Percentiles rank a stretch among this genome's conserved stretches.
Evolutionary conservation across 805 yeast species (phyloP).

Genomic region (Ogataea angusta): DNA sequence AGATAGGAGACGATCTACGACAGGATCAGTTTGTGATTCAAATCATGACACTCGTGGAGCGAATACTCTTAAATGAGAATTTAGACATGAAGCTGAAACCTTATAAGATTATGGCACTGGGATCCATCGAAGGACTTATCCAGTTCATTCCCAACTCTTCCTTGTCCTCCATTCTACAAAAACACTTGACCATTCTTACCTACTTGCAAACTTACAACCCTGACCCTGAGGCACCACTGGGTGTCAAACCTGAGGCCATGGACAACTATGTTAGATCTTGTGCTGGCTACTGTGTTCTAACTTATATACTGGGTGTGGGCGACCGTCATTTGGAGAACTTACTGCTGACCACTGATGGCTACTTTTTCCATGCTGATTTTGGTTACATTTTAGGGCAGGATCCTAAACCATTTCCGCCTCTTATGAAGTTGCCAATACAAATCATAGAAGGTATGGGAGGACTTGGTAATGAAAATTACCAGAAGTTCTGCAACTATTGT

Average conservation of each 20-base stretch:
- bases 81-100: slow-evolving; percentile 86
- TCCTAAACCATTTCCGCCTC: slow-evolving; percentile 98
- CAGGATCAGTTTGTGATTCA: slow-evolving; percentile 98
- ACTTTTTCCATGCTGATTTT: slow-evolving; percentile 96
- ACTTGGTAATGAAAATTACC: slow-evolving; percentile 75
- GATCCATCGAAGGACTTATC: slow-evolving; percentile 86
- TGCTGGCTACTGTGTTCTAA: slow-evolving; percentile 97
- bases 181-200: slow-evolving; percentile 69
- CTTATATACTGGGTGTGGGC: slow-evolving; percentile 93
- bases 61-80: slow-evolving; percentile 80
- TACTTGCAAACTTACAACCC: slow-evolving; percentile 68
- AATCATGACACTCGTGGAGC: slow-evolving; percentile 88
- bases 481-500: slow-evolving; percentile 86
- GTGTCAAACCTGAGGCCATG: slow-evolving; percentile 67
- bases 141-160: slow-evolving; percentile 95
- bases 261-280: slow-evolving; percentile 92
- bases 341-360: slow-evolving; percentile 71
- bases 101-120: slow-evolving; percentile 85
- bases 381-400: slow-evolving; percentile 96
- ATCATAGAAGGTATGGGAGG: slow-evolving; percentile 99
- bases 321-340: slow-evolving; percentile 94
- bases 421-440: slow-evolving; percentile 96
- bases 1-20: slow-evolving; percentile 91
- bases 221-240: slow-evolving; percentile 42
- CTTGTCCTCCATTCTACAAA: slow-evolving; percentile 70